phyloP scores from a whole-genome alignment of 129 eudicot species.

The Saussurea involucrata region DNA sequence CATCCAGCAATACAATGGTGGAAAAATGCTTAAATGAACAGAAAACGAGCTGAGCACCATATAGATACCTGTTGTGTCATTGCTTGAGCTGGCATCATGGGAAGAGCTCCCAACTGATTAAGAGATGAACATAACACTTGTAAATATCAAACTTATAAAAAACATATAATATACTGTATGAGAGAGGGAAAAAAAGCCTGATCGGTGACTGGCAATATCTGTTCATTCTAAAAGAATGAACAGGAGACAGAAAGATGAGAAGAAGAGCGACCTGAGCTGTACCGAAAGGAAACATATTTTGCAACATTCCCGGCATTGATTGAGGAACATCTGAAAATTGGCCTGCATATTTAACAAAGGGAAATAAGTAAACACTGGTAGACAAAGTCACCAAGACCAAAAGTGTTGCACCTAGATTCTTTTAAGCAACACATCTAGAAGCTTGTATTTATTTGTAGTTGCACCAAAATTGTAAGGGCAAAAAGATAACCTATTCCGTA shows the following conservation, averaged over 20 bases:
- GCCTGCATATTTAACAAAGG: constrained; percentile 35
- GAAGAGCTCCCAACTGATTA: constrained; percentile 56
- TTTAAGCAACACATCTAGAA: constrained; percentile 26
- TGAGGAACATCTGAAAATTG: constrained; percentile 61
- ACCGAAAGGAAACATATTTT: constrained; percentile 67
- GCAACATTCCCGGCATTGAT: constrained; percentile 61
- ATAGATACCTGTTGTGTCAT: constrained; percentile 82
- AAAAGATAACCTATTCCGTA: constrained; percentile 54
- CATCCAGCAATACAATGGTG: neutral
- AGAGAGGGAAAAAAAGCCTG: neutral
- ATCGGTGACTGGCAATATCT: neutral
- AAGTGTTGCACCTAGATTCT: constrained; percentile 14
- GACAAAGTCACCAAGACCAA: constrained; percentile 1
- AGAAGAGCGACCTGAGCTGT: constrained; percentile 52
- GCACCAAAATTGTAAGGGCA: constrained; percentile 20
- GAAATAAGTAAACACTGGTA: constrained; percentile 1
- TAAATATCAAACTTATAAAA: neutral
- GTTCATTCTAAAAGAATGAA: neutral
- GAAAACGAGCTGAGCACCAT: neutral
- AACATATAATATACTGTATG: neutral
- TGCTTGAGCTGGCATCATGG: constrained; percentile 78
- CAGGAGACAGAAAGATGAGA: neutral
- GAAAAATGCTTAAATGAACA: neutral
- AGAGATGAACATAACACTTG: neutral
- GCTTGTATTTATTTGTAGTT: constrained; percentile 18